Percentiles rank a stretch among this genome's conserved stretches.
phyloP scores from a whole-genome alignment of 805 yeast genomes.

The Myxozyma neotropica region DNA sequence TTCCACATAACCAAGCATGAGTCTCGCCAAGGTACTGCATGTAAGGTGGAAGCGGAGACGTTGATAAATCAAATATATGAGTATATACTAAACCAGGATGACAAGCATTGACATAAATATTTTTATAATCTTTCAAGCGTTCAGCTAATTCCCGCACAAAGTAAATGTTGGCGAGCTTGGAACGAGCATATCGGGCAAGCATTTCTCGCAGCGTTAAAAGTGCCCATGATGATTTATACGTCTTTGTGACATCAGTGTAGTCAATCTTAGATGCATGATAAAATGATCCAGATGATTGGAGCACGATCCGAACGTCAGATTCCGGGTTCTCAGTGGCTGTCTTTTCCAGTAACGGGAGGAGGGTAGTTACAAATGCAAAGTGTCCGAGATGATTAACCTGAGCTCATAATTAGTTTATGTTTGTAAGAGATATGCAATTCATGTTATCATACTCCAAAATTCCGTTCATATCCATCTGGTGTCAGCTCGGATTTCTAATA shows the following conservation, averaged over 20 bases:
- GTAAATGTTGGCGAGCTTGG: constrained; percentile 30
- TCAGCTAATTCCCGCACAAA: constrained; percentile 19
- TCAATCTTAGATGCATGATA: constrained; percentile 15
- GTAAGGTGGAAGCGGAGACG: constrained; percentile 22
- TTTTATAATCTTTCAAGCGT: constrained; percentile 6
- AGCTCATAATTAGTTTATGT: background rate
- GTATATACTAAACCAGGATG: constrained; percentile 32
- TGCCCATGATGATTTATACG: constrained; percentile 5
- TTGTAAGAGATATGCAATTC: background rate
- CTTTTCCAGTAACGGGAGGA: constrained; percentile 22
- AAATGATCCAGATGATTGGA: constrained; percentile 20
- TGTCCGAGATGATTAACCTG: constrained; percentile 32
- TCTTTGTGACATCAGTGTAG: constrained; percentile 12
- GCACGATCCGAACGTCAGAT: constrained; percentile 24
- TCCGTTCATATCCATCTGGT: constrained; percentile 30
- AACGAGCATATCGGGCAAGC: constrained; percentile 26
- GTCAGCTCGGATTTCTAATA: constrained; percentile 22
- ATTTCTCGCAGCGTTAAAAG: constrained; percentile 13
- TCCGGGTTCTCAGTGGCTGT: constrained; percentile 22
- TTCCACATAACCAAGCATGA: constrained; percentile 19
- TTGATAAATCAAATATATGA: constrained; percentile 18
- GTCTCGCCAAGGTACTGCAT: constrained; percentile 11
- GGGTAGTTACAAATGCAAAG: constrained; percentile 30
- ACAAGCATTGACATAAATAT: constrained; percentile 30
- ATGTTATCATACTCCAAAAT: constrained; percentile 18